A percentile compares a stretch with the other conserved stretches of the same genome.
These are phyloP conservation scores for Solanum phureja DNA, from an alignment of 257 asterid genomes.

Conservation along the genomic window DNA sequence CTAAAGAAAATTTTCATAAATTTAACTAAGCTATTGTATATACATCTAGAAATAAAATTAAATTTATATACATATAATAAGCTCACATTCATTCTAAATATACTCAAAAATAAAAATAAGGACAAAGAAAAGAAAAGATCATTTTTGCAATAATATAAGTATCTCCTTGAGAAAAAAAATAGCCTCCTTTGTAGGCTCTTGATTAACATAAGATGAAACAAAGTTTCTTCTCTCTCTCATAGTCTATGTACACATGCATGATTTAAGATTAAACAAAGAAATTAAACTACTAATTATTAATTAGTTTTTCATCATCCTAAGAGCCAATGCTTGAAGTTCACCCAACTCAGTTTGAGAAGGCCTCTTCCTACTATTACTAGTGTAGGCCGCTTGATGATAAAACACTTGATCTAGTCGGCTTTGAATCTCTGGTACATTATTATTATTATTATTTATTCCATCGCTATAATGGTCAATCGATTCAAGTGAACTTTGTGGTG, in stretches of 20 bases:
- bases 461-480: conserved; percentile 24
- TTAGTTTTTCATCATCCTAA: conserved; percentile 66
- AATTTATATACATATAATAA: not conserved
- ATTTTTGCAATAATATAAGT: not conserved
- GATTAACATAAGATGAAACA: not conserved
- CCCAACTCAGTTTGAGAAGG: conserved; percentile 57
- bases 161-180: not conserved
- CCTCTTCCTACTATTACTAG: conserved; percentile 28
- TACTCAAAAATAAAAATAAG: not conserved
- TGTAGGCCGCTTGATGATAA: conserved; percentile 4
- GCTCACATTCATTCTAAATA: not conserved
- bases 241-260: not conserved
- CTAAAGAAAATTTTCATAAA: not conserved
- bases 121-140: not conserved
- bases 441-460: not conserved
- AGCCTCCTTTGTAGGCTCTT: not conserved
- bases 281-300: not conserved
- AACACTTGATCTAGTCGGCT: conserved; percentile 13
- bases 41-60: not conserved
- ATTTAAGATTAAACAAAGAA: not conserved
- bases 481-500: conserved; percentile 68
- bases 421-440: conserved; percentile 27
- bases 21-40: not conserved
- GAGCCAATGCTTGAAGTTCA: conserved; percentile 83
- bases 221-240: not conserved